Conservation (phyloP, 768 basidiomycete species). For the Goffeauzyma gilvescens region DNA sequence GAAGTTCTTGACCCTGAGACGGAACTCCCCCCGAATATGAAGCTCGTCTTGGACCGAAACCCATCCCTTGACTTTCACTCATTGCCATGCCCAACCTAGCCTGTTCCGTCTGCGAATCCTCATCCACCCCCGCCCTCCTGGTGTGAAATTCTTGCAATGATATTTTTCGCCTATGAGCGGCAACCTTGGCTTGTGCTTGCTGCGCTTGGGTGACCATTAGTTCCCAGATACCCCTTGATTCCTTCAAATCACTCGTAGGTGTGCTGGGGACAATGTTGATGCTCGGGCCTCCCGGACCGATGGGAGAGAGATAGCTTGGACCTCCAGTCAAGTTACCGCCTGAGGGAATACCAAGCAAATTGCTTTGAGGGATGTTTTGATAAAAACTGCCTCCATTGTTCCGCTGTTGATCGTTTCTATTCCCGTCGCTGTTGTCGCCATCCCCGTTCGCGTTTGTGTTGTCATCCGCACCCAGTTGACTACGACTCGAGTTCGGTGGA, state of each 20-base stretch:
- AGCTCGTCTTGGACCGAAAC: too few relatives aligned
- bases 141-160: too few relatives aligned
- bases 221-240: conserved; percentile 11
- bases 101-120: too few relatives aligned
- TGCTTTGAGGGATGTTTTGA: conserved; percentile 1
- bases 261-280: conserved; percentile 13
- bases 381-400: neutral
- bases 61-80: too few relatives aligned
- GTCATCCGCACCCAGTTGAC: neutral
- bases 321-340: neutral
- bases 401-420: neutral
- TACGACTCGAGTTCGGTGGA: neutral
- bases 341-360: conserved; percentile 4
- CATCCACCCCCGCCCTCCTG: too few relatives aligned
- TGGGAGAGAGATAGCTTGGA: conserved; percentile 6
- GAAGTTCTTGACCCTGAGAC: too few relatives aligned
- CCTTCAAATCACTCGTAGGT: conserved; percentile 9
- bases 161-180: neutral
- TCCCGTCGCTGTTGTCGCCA: neutral
- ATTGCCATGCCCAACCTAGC: too few relatives aligned
- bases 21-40: too few relatives aligned
- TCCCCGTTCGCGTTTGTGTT: neutral
- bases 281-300: conserved; percentile 12
- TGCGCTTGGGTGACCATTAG: conserved; percentile 9
- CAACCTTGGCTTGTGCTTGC: conserved; percentile 1